Evolutionary conservation across 2,329 filamentous ascomycete species (phyloP), one percentile per base, ranked within the genome.

Genomic region (Pleochaeta shiraiana): DNA sequence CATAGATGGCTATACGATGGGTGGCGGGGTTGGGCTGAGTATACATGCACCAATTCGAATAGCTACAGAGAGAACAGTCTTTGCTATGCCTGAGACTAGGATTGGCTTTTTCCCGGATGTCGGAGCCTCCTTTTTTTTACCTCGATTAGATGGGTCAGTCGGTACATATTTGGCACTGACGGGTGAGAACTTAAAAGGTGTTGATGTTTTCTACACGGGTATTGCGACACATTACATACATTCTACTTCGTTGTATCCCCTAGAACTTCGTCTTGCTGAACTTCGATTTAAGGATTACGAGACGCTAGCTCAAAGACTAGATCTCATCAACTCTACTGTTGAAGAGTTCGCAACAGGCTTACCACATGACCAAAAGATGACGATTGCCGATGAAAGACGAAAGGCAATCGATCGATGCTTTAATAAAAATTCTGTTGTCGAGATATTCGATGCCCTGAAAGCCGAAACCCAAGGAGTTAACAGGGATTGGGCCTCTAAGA

Each of bases 31-130:
- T 64, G 93, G 93, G 6, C 81, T 98, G 65, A 95, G 88, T 74
- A 83, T 95, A 63, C 95, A 98, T 75, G 92, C 93, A 1, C 95
- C 93, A 2, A 92, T 98, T 80, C 82, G 93, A 66, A 95, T 98
- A 73, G 93, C 93, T 43, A 98, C 93, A 2, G 93, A 98, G 76
- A 87, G 86, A 73, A 98, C 93, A 5, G 77, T 95, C 60, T 97
- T 98, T 72, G 91, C 95, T 70, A 98, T 98, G 93, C 93, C 93
- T 33, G 93, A 98, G 77, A 98, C 93, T 3, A 95, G 84, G 9
- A 98, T 98, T 72, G 93, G 93, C 45, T 96, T 97, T 79, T 98
- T 98, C 80, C 93, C 95, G 6, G 95, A 98, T 72, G 93, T 98
- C 61, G 93, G 93, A 67, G 95, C 87, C 34, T 95, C 89, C 12